These are phyloP conservation scores for Paspalum notatum DNA, from an alignment of 176 grass and related monocot genomes.

Conservation along the genomic window DNA sequence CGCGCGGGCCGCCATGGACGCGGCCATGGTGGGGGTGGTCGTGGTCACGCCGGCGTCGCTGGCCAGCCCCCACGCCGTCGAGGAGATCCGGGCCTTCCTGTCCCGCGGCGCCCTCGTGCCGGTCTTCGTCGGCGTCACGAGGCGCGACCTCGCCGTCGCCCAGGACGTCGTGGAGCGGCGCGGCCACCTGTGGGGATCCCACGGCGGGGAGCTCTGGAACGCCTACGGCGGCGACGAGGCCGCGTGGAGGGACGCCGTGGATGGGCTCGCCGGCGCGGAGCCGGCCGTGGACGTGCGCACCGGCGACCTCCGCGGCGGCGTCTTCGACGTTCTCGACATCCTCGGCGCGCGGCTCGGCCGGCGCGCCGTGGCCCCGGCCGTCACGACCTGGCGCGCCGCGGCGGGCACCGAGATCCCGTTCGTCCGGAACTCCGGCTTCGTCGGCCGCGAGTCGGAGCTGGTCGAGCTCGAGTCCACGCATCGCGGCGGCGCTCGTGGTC, in stretches of 20 bases:
- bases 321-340: slow-evolving; percentile 47
- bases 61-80: slow-evolving; percentile 46
- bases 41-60: slow-evolving; percentile 45
- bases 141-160: slow-evolving; percentile 34
- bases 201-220: slow-evolving; percentile 53
- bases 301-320: slow-evolving; percentile 36
- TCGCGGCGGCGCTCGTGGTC: slow-evolving; percentile 23
- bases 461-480: slow-evolving; percentile 43
- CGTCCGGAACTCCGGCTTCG: slow-evolving; percentile 43
- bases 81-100: slow-evolving; percentile 57
- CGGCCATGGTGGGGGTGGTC: slow-evolving; percentile 35
- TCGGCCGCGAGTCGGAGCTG: slow-evolving; percentile 57
- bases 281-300: slow-evolving; percentile 31
- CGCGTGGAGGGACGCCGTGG: slow-evolving; percentile 46
- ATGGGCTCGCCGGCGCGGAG: slow-evolving; percentile 30
- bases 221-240: slow-evolving; percentile 43
- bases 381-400: slow-evolving; percentile 41
- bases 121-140: slow-evolving; percentile 47
- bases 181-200: slow-evolving; percentile 51
- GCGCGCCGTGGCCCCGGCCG: slow-evolving; percentile 23
- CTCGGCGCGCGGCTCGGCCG: slow-evolving; percentile 49
- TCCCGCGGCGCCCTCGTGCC: slow-evolving; percentile 45
- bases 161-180: slow-evolving; percentile 40
- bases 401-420: slow-evolving; percentile 50
- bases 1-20: slow-evolving; percentile 48